Conservation (phyloP, 352 stramenopile genomes). For the Globisporangium canariense region DNA sequence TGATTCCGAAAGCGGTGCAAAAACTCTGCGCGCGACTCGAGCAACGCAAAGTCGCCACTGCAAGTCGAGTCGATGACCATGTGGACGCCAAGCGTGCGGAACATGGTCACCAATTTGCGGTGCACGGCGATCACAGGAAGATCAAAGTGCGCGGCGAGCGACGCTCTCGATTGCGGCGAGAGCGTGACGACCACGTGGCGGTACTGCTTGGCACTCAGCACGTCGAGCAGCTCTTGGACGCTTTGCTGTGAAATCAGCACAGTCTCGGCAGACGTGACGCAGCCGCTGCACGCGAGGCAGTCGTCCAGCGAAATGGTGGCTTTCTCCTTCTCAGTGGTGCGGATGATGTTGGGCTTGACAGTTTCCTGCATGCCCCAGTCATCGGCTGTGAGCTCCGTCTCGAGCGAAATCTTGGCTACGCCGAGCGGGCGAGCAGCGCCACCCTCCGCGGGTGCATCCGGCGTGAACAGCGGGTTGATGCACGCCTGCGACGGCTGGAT, state of each 20-base stretch:
- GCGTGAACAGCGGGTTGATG: slow-evolving; percentile 92
- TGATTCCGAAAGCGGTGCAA: slow-evolving; percentile 79
- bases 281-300: slow-evolving; percentile 96
- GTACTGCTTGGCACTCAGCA: slow-evolving; percentile 41
- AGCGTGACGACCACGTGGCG: slow-evolving; percentile 83
- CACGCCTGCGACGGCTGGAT: slow-evolving; percentile 93
- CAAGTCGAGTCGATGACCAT: slow-evolving; percentile 92
- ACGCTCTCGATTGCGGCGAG: slow-evolving; percentile 86
- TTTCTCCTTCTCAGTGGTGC: slow-evolving; percentile 69
- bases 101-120: slow-evolving; percentile 72
- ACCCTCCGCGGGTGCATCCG: slow-evolving; percentile 20
- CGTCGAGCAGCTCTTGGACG: slow-evolving; percentile 83
- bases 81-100: slow-evolving; percentile 81
- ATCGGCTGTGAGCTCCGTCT: slow-evolving; percentile 63
- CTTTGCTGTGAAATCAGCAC: slow-evolving; percentile 97
- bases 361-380: slow-evolving; percentile 46
- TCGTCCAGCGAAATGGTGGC: slow-evolving; percentile 94
- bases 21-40: slow-evolving; percentile 92
- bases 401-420: slow-evolving; percentile 70
- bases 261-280: slow-evolving; percentile 97
- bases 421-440: slow-evolving; percentile 18
- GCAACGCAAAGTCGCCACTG: slow-evolving; percentile 89
- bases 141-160: slow-evolving; percentile 78
- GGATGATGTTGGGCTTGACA: slow-evolving; percentile 75
- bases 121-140: slow-evolving; percentile 64